Evolutionary conservation across 1,139 yeast genomes (phyloP), one percentile per base, ranked within the genome.

Genomic region (Pichia sp.): DNA sequence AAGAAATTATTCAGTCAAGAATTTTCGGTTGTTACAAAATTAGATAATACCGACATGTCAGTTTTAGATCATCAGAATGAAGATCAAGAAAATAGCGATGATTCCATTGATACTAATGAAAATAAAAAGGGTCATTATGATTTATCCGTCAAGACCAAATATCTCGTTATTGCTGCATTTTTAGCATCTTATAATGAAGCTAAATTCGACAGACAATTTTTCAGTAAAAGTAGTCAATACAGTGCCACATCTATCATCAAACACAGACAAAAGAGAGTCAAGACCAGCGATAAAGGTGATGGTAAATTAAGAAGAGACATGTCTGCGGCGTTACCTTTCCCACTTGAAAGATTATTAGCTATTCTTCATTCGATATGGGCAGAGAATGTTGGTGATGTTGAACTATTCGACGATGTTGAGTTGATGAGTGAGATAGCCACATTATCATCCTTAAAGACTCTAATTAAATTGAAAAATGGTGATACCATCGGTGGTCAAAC

Each of bases 401-500:
- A 65, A 70, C 4, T 63, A 68, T 43, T 71, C 65, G 51, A 65
- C 67, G 76, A 73, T 50, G 71, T 73, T 19, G 81, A 76, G 49
- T 57, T 78, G 40, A 70, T 75, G 59, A 68, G 69, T 48, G 82
- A 77, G 56, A 60, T 79, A 40, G 74, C 81, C 2, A 74, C 81
- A 0, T 63, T 79, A 46, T 69, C 73, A n/a, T 68, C 78, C 2
- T 63, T 77, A 53, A 81, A 80, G 19, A 62, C 76, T 24, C 59
- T 79, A 11, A 60, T 66, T 65, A 61, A 60, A 42, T 36, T 61
- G 19, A 54, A 57, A 22, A 75, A 40, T 60, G 70, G 76, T 11
- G 82, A 77, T 59, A 70, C 77, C 7, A 65, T 77, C 46, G 77
- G 76, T 21, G 76, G 81, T 1, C 70, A 70, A 49, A 73, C 75